Conservation (phyloP, 441 rosid genomes). For the Erodium texanum region DNA sequence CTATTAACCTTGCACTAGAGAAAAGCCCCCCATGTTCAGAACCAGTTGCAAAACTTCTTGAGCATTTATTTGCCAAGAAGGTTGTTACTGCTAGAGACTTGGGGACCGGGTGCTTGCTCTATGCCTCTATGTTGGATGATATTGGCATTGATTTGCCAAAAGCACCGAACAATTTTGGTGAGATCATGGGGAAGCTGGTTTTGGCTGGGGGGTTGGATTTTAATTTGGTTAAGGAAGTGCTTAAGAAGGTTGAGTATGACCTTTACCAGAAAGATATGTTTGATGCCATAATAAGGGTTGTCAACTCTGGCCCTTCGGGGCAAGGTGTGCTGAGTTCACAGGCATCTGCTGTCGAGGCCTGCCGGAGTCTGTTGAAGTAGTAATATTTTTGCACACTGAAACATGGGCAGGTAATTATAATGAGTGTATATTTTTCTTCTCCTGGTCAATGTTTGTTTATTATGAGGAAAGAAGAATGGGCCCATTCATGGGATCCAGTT, state of each 20-base stretch:
- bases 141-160: conserved; percentile 71
- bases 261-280: conserved; percentile 43
- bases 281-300: conserved; percentile 38
- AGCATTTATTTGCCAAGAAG: conserved; percentile 39
- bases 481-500: conserved; percentile 27
- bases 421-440: conserved; percentile 34
- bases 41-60: conserved; percentile 44
- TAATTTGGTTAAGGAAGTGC: conserved; percentile 43
- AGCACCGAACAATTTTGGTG: conserved; percentile 74
- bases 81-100: conserved; percentile 44
- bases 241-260: conserved; percentile 58
- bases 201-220: conserved; percentile 46
- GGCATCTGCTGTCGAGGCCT: conserved; percentile 57
- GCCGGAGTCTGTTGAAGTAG: conserved; percentile 34
- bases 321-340: conserved; percentile 41
- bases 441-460: conserved; percentile 4
- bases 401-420: conserved; percentile 17
- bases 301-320: conserved; percentile 30
- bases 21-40: conserved; percentile 61
- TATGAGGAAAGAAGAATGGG: conserved; percentile 26
- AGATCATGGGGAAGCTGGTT: conserved; percentile 55
- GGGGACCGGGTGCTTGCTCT: conserved; percentile 57
- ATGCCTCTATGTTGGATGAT: conserved; percentile 67
- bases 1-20: conserved; percentile 59
- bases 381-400: too few relatives aligned